Evolutionary conservation across 768 basidiomycete species (phyloP).

Genomic region (Podaxis mareebaensis): DNA sequence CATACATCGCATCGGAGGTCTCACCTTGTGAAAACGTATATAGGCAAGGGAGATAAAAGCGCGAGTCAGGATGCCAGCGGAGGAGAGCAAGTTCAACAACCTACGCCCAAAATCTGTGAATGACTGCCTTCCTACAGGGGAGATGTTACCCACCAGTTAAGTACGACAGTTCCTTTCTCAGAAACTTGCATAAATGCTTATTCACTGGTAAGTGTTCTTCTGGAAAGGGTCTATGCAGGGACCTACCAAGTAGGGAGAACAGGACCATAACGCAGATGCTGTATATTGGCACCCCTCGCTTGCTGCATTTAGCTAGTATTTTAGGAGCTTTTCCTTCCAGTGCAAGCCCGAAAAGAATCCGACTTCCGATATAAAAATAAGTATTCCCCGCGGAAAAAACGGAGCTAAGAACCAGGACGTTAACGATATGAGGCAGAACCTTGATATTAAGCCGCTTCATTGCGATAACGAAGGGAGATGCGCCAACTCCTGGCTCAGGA

Average conservation of each 20-base stretch:
- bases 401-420: constrained; percentile 65
- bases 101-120: constrained; percentile 21
- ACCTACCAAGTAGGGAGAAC: constrained; percentile 32
- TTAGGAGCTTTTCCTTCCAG: constrained; percentile 61
- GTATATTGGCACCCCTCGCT: constrained; percentile 57
- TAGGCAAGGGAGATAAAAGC: constrained; percentile 50
- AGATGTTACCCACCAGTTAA: constrained; percentile 41
- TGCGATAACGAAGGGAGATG: constrained; percentile 86
- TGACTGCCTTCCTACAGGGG: background rate
- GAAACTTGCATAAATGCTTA: constrained; percentile 51
- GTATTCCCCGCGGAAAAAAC: constrained; percentile 78
- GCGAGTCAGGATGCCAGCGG: constrained; percentile 47
- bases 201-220: background rate
- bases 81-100: constrained; percentile 51
- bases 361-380: constrained; percentile 60
- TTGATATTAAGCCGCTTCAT: constrained; percentile 69
- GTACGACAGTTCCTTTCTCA: constrained; percentile 44
- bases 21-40: constrained; percentile 45
- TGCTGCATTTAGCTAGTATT: constrained; percentile 52
- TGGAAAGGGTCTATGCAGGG: too few species aligned
- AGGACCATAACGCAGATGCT: constrained; percentile 46
- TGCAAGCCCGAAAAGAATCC: constrained; percentile 56
- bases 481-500: constrained; percentile 55
- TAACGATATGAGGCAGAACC: constrained; percentile 67
- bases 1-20: constrained; percentile 9